Evolutionary conservation across 129 eudicot genomes (phyloP).

Genomic region (Centrapalus pauciflorus): DNA sequence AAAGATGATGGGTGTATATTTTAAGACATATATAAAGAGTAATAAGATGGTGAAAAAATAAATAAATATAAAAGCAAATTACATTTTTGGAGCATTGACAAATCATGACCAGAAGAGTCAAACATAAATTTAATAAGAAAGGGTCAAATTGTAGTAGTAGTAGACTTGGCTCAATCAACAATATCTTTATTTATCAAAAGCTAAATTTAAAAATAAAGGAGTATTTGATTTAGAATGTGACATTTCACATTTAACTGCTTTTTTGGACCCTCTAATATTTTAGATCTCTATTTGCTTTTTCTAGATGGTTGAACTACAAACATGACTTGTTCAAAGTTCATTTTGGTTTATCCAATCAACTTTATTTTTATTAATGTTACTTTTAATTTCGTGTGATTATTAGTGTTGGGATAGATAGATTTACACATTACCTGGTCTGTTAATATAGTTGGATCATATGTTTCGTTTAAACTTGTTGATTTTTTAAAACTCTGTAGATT

Average conservation of each 20-base stretch:
- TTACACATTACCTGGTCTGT: too few relatives aligned
- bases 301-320: slow-evolving; percentile 14
- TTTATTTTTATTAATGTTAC: too few relatives aligned
- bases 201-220: too few relatives aligned
- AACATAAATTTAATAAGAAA: neutral
- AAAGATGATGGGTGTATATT: neutral
- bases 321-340: too few relatives aligned
- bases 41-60: neutral
- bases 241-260: slow-evolving; percentile 14
- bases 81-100: slow-evolving; percentile 5
- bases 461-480: too few relatives aligned
- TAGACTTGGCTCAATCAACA: neutral
- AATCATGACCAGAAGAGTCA: slow-evolving; percentile 9
- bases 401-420: too few relatives aligned
- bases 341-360: too few relatives aligned
- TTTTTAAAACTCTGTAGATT: too few relatives aligned
- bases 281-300: neutral
- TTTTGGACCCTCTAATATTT: too few relatives aligned
- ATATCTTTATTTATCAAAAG: neutral
- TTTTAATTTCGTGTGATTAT: too few relatives aligned
- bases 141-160: neutral
- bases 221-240: neutral
- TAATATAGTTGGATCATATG: too few relatives aligned
- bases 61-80: neutral
- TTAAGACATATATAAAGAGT: too few relatives aligned